Evolutionary conservation across 495 filamentous ascomycete genomes (phyloP), one percentile per base, ranked within the genome.

Genomic region (Massariosphaeria phaeospora): DNA sequence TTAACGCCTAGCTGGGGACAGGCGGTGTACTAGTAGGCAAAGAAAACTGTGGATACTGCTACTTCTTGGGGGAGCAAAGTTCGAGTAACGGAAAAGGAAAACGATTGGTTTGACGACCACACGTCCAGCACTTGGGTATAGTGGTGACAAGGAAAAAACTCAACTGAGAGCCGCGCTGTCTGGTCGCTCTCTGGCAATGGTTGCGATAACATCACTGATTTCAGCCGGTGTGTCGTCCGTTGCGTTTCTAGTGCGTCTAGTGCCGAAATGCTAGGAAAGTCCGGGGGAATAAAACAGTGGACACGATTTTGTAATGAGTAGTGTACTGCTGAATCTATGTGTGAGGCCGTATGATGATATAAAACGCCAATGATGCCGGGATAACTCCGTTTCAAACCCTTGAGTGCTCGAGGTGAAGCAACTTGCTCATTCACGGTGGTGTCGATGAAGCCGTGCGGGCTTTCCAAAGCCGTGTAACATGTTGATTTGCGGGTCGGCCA

Each of bases 81-180:
- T n/a, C 41, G n/a, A 43, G 23, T 26, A 25, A 44, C 23, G n/a
- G 21, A 46, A 21, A 38, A n/a, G 11, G 13, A 36, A 23, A 38
- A 33, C 50, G 15, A 45, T 38, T 41, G 18, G 20, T 42, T 44
- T 48, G 46, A 45, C 40, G 41, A 52, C 49, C 38, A 45, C 55
- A 59, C 52, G 51, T 55, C 57, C 46, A 61, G 46, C 52, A 61
- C 52, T 61, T 56, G 58, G 58, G 29, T 46, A 45, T 48, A 35
- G 47, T 61, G 52, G 52, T 25, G 36, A 52, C 46, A 34, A 52
- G 45, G 24, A 27, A 25, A 17, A 46, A 30, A 46, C 6, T 11
- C 12, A 10, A 6, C 5, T 46, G 24, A 23, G 31, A 25, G 9
- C 42, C 9, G 27, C 42, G 35, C 35, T n/a, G n/a, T n/a, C n/a